phyloP scores from a whole-genome alignment of 2,329 filamentous ascomycete genomes.

The Canariomyces notabilis region DNA sequence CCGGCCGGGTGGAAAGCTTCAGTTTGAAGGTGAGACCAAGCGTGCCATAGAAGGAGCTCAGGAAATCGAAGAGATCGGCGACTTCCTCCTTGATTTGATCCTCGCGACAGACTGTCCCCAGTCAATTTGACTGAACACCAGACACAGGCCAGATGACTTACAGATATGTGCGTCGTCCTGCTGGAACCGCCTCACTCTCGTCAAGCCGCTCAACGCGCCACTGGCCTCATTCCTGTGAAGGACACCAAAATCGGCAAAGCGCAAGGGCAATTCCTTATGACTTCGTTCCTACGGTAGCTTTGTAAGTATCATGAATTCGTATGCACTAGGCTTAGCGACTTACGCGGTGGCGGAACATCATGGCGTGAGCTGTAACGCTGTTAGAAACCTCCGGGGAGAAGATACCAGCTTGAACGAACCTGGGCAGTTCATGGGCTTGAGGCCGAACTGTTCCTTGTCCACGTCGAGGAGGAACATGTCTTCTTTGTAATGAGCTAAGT shows the following conservation, averaged over 20 bases:
- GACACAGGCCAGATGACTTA: not conserved
- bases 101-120: constrained; percentile 61
- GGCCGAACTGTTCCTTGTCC: constrained; percentile 70
- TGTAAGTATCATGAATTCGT: not conserved
- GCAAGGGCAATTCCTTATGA: constrained; percentile 84
- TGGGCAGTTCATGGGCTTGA: constrained; percentile 99
- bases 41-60: constrained; percentile 68
- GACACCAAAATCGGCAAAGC: constrained; percentile 93
- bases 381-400: not conserved
- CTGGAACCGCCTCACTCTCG: constrained; percentile 87
- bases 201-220: constrained; percentile 83
- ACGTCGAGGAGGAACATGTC: constrained; percentile 77
- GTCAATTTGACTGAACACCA: not conserved
- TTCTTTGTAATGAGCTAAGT: constrained; percentile 90
- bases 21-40: constrained; percentile 89
- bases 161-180: constrained; percentile 95
- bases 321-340: not conserved
- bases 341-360: constrained; percentile 27
- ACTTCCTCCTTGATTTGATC: constrained; percentile 74
- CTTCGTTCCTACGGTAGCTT: constrained; percentile 50
- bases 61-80: constrained; percentile 79
- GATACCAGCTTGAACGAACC: not conserved
- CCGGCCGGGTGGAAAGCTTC: constrained; percentile 84
- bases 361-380: constrained; percentile 19
- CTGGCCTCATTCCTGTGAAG: constrained; percentile 94